These are phyloP conservation scores for Aaosphaeria pasadenensis DNA, from an alignment of 2,329 filamentous ascomycete species.

Conservation along the genomic window DNA sequence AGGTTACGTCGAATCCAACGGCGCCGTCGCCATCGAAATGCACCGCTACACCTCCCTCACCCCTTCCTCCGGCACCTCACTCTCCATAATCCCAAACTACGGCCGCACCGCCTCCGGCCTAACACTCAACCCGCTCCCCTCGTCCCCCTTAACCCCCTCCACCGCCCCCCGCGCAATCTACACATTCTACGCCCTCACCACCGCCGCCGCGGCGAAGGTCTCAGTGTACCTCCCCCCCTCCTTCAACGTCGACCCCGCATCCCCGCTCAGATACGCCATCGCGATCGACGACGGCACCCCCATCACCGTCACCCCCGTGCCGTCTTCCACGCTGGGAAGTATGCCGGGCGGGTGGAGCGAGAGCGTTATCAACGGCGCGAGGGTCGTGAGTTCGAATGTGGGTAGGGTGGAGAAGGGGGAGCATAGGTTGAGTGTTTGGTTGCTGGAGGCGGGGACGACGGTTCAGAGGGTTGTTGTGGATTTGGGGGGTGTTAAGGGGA, in stretches of 20 bases:
- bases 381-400: constrained; percentile 37
- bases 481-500: constrained; percentile 17
- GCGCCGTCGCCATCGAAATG: constrained; percentile 20
- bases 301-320: constrained; percentile 21
- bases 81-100: constrained; percentile 20
- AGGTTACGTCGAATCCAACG: constrained; percentile 19
- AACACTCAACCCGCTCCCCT: constrained; percentile 13
- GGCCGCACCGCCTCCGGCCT: constrained; percentile 21
- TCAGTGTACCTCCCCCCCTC: constrained; percentile 36
- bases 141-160: constrained; percentile 11
- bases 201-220: constrained; percentile 15
- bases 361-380: constrained; percentile 48
- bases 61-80: not conserved
- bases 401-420: constrained; percentile 17
- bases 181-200: constrained; percentile 14
- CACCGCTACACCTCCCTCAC: constrained; percentile 10
- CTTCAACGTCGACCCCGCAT: constrained; percentile 48
- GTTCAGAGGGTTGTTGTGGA: constrained; percentile 14
- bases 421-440: constrained; percentile 39
- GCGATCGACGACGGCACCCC: constrained; percentile 36
- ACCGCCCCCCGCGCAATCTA: constrained; percentile 15
- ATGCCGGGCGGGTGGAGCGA: constrained; percentile 45
- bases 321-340: constrained; percentile 27
- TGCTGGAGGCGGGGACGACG: constrained; percentile 20
- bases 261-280: constrained; percentile 48